Conservation (phyloP, 768 basidiomycete genomes). For the Collybiopsis confluens region DNA sequence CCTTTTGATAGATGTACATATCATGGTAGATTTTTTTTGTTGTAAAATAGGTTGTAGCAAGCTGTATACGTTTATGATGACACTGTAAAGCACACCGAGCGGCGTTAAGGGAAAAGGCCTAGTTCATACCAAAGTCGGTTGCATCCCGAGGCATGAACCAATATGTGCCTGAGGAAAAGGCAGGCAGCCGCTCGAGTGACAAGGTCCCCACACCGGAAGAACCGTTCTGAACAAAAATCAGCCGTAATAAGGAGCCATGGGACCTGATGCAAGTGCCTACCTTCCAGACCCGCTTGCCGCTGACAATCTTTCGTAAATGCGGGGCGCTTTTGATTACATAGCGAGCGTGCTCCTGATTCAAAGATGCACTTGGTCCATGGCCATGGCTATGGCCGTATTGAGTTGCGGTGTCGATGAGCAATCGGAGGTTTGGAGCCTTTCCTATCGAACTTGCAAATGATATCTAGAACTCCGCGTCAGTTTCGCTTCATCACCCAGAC, state of each 20-base stretch:
- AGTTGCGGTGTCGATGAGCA: conserved; percentile 40
- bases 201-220: conserved; percentile 11
- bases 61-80: neutral
- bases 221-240: neutral
- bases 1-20: no score
- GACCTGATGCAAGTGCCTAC: conserved; percentile 28
- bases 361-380: conserved; percentile 34
- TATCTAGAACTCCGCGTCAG: conserved; percentile 13
- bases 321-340: conserved; percentile 37
- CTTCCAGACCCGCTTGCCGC: conserved; percentile 50
- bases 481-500: neutral
- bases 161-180: conserved; percentile 22
- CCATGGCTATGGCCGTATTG: conserved; percentile 40
- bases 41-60: conserved; percentile 1
- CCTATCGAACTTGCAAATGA: conserved; percentile 32
- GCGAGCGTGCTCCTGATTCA: conserved; percentile 33
- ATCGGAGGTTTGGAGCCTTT: conserved; percentile 33
- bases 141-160: conserved; percentile 34
- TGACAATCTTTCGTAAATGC: conserved; percentile 42
- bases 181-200: conserved; percentile 27
- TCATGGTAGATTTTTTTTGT: neutral
- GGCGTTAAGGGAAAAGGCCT: neutral
- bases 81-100: neutral
- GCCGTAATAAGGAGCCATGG: neutral
- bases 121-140: neutral